Evolutionary conservation across 192 early-diverging fungal genomes (phyloP).

Genomic region (Rhizophlyctis rosea): DNA sequence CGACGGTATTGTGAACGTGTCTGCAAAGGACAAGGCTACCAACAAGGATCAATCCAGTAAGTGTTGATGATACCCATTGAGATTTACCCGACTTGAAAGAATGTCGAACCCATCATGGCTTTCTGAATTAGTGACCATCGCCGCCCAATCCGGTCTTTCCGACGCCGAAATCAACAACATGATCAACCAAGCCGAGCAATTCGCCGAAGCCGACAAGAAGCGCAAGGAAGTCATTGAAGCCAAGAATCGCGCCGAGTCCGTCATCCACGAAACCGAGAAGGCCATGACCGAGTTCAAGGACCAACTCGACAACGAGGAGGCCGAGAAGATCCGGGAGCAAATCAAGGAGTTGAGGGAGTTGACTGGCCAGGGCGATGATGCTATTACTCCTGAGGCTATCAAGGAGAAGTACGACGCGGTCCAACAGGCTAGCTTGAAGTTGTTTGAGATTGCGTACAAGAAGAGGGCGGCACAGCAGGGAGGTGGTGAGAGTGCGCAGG

Average conservation of each 20-base stretch:
- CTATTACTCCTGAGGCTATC: conserved; percentile 77
- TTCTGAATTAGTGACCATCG: conserved; percentile 73
- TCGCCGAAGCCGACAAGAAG: conserved; percentile 89
- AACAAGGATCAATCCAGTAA: conserved; percentile 87
- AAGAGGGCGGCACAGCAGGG: conserved; percentile 38
- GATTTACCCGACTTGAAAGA: background rate
- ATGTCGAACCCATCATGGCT: background rate
- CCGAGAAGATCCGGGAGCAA: conserved; percentile 79
- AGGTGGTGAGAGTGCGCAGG: conserved; percentile 40
- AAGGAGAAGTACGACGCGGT: conserved; percentile 81
- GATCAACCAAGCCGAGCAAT: conserved; percentile 85
- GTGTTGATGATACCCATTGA: conserved; percentile 18
- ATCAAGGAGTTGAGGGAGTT: conserved; percentile 79
- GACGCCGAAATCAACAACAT: conserved; percentile 96
- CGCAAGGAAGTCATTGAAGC: conserved; percentile 94
- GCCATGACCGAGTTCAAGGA: conserved; percentile 95
- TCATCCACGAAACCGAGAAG: conserved; percentile 93
- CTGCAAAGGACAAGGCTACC: conserved; percentile 95
- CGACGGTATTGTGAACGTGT: conserved; percentile 98
- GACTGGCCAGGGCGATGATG: conserved; percentile 69
- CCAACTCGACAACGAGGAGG: conserved; percentile 83
- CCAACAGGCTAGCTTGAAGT: conserved; percentile 87
- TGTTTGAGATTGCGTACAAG: conserved; percentile 99
- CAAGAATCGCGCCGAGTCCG: conserved; percentile 85
- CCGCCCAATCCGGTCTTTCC: conserved; percentile 89